Conservation (phyloP, 73 alveolate species). For the Tetrahymena thermophila region DNA sequence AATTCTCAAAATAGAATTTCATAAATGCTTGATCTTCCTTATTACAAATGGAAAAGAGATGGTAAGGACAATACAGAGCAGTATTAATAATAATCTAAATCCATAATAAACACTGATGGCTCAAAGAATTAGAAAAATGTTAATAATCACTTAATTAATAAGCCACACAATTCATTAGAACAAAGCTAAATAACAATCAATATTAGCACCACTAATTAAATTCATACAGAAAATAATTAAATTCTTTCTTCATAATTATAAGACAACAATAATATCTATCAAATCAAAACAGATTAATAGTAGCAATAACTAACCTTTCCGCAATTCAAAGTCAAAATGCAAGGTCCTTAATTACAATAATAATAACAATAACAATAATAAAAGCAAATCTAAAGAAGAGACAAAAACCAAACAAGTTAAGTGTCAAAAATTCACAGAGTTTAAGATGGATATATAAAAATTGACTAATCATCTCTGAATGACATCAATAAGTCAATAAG, state of each 20-base stretch:
- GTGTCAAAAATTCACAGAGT: neutral
- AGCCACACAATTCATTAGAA: neutral
- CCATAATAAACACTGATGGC: neutral
- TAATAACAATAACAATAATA: neutral
- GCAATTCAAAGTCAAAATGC: neutral
- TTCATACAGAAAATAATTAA: neutral
- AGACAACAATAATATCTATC: neutral
- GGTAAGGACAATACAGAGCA: neutral
- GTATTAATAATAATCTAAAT: neutral
- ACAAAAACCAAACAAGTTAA: neutral
- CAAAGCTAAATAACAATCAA: neutral
- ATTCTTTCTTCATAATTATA: neutral
- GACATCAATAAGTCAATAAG: neutral
- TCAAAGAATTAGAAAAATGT: neutral
- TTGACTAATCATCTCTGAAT: neutral
- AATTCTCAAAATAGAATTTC: neutral
- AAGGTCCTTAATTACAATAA: neutral
- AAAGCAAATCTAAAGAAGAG: neutral
- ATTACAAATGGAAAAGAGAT: neutral
- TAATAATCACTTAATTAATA: neutral
- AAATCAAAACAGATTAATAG: neutral
- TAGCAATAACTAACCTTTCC: neutral
- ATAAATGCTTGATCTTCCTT: neutral
- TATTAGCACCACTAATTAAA: neutral
- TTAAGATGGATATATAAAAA: neutral